These are phyloP conservation scores for Tricholoma sp. DNA, from an alignment of 768 basidiomycete genomes.

Conservation along the genomic window DNA sequence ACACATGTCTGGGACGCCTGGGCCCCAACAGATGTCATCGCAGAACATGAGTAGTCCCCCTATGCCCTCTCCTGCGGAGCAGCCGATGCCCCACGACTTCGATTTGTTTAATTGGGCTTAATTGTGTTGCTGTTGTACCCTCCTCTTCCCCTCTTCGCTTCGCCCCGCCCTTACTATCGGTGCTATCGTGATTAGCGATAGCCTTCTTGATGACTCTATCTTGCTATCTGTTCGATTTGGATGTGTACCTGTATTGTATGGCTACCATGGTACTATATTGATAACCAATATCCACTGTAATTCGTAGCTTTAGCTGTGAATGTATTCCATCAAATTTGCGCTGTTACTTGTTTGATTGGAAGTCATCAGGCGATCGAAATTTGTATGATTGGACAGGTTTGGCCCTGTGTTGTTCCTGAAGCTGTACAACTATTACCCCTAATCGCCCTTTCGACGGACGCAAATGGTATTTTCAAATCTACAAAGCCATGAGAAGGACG, in stretches of 20 bases:
- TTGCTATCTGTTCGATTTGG: constrained; percentile 11
- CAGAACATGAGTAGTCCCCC: not conserved
- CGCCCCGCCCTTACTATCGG: not conserved
- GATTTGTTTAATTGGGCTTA: constrained; percentile 58
- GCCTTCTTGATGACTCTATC: constrained; percentile 21
- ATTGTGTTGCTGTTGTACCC: constrained; percentile 17
- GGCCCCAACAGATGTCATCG: constrained; percentile 31
- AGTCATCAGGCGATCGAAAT: too few species aligned
- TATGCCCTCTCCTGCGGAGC: constrained; percentile 24
- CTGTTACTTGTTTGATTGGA: not conserved
- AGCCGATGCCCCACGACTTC: constrained; percentile 41
- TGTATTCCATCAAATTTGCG: not conserved
- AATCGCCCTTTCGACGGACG: not conserved
- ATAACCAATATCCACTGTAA: constrained; percentile 10
- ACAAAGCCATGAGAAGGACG: constrained; percentile 64
- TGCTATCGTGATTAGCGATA: constrained; percentile 14
- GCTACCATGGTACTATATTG: constrained; percentile 13
- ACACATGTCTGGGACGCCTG: constrained; percentile 49
- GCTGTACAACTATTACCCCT: not conserved
- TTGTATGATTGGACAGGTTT: not conserved
- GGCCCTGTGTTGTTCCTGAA: not conserved
- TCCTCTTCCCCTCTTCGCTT: constrained; percentile 1
- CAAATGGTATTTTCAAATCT: constrained; percentile 72
- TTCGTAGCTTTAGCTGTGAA: not conserved
- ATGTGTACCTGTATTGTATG: constrained; percentile 26